Evolutionary conservation across 805 yeast species (phyloP).

Genomic region (Ogataea parapolymorpha): DNA sequence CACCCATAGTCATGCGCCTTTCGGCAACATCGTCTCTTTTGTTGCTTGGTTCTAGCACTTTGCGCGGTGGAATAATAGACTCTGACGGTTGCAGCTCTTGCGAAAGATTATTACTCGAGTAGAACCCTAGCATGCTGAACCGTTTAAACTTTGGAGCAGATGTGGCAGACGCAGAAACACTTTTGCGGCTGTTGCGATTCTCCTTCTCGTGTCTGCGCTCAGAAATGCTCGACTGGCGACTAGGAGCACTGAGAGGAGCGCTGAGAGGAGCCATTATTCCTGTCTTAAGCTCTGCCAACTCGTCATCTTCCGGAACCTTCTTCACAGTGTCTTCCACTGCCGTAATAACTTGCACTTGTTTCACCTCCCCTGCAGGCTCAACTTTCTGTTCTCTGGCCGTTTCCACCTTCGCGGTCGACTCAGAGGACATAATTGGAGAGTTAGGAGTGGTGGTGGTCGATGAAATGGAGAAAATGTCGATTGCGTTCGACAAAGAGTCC

Average conservation of each 20-base stretch:
- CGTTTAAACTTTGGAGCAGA: conserved; percentile 28
- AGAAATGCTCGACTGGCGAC: conserved; percentile 4
- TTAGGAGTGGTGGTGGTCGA: conserved; percentile 17
- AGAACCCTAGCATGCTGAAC: conserved; percentile 33
- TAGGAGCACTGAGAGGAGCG: conserved; percentile 2
- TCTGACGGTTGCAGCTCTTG: conserved; percentile 7
- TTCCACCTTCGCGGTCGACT: conserved; percentile 7
- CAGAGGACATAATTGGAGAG: conserved; percentile 14
- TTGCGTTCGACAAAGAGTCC: conserved; percentile 33
- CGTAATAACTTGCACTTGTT: background rate
- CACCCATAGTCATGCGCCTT: conserved; percentile 28
- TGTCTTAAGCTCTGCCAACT: background rate
- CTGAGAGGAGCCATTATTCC: background rate
- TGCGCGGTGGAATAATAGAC: conserved; percentile 10
- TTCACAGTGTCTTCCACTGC: conserved; percentile 1
- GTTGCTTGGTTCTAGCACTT: conserved; percentile 16
- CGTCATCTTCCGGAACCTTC: background rate
- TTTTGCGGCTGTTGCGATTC: conserved; percentile 21
- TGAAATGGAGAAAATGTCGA: conserved; percentile 28
- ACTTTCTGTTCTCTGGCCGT: conserved; percentile 1
- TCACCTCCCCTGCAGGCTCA: background rate
- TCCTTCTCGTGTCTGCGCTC: conserved; percentile 24
- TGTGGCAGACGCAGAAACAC: conserved; percentile 8
- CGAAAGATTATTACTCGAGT: conserved; percentile 19
- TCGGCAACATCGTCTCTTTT: conserved; percentile 27